These are phyloP conservation scores for Hamamelis virginiana DNA, from an alignment of 164 flowering plant genomes.

Conservation along the genomic window DNA sequence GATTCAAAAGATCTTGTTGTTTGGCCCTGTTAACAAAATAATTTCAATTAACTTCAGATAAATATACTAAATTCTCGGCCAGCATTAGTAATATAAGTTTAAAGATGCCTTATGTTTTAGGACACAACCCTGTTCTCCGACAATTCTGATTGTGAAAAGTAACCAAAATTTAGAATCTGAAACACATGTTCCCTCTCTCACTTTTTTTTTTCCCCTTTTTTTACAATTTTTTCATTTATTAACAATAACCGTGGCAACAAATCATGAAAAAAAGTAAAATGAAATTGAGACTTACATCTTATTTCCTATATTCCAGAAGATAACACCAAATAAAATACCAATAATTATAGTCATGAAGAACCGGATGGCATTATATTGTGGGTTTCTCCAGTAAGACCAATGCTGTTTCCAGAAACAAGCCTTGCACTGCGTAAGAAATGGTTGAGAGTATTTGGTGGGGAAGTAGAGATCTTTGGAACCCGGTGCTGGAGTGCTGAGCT, in stretches of 20 bases:
- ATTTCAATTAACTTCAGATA: too few species aligned
- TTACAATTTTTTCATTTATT: too few species aligned
- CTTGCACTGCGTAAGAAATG: slow-evolving; percentile 45
- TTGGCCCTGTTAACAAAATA: slow-evolving; percentile 27
- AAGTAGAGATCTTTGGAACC: slow-evolving; percentile 57
- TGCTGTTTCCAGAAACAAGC: slow-evolving; percentile 70
- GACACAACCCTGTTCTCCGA: too few species aligned
- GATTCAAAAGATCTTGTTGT: slow-evolving; percentile 53
- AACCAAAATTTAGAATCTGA: too few species aligned
- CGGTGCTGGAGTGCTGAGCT: slow-evolving; percentile 44
- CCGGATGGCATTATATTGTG: slow-evolving; percentile 48
- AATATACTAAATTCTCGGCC: too few species aligned
- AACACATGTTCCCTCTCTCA: too few species aligned
- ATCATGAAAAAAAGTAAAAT: background rate
- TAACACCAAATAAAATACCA: slow-evolving; percentile 48
- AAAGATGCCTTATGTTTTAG: too few species aligned
- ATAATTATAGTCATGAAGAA: slow-evolving; percentile 43
- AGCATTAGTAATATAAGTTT: too few species aligned
- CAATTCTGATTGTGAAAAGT: too few species aligned
- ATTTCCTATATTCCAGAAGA: slow-evolving; percentile 54
- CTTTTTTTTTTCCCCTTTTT: too few species aligned
- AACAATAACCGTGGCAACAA: background rate
- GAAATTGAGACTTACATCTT: slow-evolving; percentile 35
- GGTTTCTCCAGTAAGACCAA: slow-evolving; percentile 62
- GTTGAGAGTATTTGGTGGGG: slow-evolving; percentile 54